Evolutionary conservation across 129 eudicot genomes (phyloP), one percentile per base, ranked within the genome.

Genomic region (Rutidosis leptorrhynchoides): DNA sequence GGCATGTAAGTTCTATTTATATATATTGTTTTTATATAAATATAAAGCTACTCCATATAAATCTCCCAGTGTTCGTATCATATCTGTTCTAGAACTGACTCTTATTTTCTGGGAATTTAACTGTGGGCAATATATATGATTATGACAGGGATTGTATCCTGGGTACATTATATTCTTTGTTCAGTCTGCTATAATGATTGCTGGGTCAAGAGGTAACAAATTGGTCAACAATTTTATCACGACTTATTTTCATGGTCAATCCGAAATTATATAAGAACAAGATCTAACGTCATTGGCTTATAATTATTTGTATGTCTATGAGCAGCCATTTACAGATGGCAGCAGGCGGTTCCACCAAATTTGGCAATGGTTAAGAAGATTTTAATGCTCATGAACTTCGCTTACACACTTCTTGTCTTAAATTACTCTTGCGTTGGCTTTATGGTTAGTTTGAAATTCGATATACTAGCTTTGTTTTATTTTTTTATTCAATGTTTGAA

Each of bases 161-260:
- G 97, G 99, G 27, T 94, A 89, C 81, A 27, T 94, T 21, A 80
- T 94, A 62, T 94, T 94, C 97, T 94, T 94, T 67, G 94, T 84
- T 72, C 99, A 94, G 67, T 81, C 99, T 7, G 99, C 97, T 57
- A 70, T 83, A 76, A 86, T 89, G 95, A 94, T 94, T 76, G 94
- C 93, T 62, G 99, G 99, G 60, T 94, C 99, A 72, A 89, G 94
- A 94, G 93, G 99, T 89, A 79, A 73, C 43, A 66, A 70, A 40
- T 28, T 1, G 15, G 59, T 27, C 48, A 29, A 52, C 57, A 32
- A 16, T 32, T 51, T 62, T 19, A 2, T 22, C 64, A 33, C 3
- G 9, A 51, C 53, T 24, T 42, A 43, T 7, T 35, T 35, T 10
- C 9, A 64, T n/a, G 23, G 23, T 52, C 26, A 35, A 17, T 40